Conservation (phyloP, 1,139 yeast genomes). For the Suhomyces bribrorum region DNA sequence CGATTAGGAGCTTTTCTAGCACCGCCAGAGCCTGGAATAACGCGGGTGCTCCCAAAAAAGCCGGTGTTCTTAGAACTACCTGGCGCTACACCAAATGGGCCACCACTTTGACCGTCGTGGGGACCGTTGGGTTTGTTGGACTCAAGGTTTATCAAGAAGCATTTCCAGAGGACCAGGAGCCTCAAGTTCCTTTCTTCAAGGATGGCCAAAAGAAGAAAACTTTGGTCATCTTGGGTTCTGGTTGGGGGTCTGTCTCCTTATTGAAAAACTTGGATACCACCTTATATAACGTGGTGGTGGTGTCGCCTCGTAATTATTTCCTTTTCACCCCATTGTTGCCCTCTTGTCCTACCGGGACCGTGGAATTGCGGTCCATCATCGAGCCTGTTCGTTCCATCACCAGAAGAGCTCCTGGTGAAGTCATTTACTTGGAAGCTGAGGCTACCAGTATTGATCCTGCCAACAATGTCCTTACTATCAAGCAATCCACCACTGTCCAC, state of each 20-base stretch:
- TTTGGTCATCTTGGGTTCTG: slow-evolving; percentile 85
- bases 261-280: slow-evolving; percentile 85
- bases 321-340: slow-evolving; percentile 92
- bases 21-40: slow-evolving; percentile 21
- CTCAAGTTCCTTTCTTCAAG: slow-evolving; percentile 52
- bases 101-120: slow-evolving; percentile 31
- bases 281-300: slow-evolving; percentile 81
- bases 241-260: slow-evolving; percentile 89
- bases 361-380: slow-evolving; percentile 85
- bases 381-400: slow-evolving; percentile 77
- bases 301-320: slow-evolving; percentile 93
- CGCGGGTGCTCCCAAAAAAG: slow-evolving; percentile 15
- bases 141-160: slow-evolving; percentile 63
- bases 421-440: slow-evolving; percentile 86
- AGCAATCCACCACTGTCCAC: slow-evolving; percentile 53
- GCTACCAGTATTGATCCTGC: slow-evolving; percentile 80
- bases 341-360: slow-evolving; percentile 90
- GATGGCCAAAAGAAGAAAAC: slow-evolving; percentile 83
- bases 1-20: slow-evolving; percentile 11
- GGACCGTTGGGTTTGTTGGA: slow-evolving; percentile 49
- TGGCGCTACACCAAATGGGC: slow-evolving; percentile 35
- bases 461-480: slow-evolving; percentile 60
- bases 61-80: slow-evolving; percentile 24
- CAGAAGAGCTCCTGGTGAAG: slow-evolving; percentile 69
- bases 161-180: slow-evolving; percentile 56